Percentiles rank a stretch among this genome's conserved stretches.
phyloP scores from a whole-genome alignment of 352 stramenopile species.

The Pythium dissotocum region DNA sequence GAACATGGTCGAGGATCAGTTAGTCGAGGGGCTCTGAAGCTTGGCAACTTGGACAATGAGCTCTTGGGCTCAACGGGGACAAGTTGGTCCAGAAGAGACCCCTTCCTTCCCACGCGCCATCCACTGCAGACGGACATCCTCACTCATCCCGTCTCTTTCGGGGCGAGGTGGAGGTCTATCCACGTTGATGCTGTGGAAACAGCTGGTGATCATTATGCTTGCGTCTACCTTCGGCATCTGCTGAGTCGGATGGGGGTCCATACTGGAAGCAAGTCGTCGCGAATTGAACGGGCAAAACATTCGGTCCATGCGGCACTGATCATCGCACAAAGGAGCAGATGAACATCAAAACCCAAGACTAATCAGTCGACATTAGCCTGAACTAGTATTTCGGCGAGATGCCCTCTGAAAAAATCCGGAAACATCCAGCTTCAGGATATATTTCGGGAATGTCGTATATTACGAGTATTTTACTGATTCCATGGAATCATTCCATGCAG shows the following conservation, averaged over 20 bases:
- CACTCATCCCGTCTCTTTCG: too few species aligned
- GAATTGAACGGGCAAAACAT: too few species aligned
- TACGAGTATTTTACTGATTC: background rate
- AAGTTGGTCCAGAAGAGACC: background rate
- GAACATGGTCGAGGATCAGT: background rate
- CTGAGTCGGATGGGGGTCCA: background rate
- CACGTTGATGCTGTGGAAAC: background rate
- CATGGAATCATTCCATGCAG: background rate
- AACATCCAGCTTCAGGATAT: conserved; percentile 2
- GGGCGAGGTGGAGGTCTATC: background rate
- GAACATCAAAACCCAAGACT: too few species aligned
- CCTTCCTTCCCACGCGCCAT: too few species aligned
- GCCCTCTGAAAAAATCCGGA: too few species aligned
- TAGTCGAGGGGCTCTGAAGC: background rate
- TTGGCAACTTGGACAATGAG: background rate
- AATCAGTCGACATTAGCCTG: background rate
- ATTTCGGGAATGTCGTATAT: conserved; percentile 3
- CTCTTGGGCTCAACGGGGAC: background rate
- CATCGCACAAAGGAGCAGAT: too few species aligned
- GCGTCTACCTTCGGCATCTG: background rate
- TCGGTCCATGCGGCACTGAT: too few species aligned
- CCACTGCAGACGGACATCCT: too few species aligned
- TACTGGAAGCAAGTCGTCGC: background rate
- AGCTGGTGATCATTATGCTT: background rate
- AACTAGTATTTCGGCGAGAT: background rate